Evolutionary conservation across 2,329 filamentous ascomycete genomes (phyloP), one percentile per base, ranked within the genome.

Genomic region (Aureobasidium sp.): DNA sequence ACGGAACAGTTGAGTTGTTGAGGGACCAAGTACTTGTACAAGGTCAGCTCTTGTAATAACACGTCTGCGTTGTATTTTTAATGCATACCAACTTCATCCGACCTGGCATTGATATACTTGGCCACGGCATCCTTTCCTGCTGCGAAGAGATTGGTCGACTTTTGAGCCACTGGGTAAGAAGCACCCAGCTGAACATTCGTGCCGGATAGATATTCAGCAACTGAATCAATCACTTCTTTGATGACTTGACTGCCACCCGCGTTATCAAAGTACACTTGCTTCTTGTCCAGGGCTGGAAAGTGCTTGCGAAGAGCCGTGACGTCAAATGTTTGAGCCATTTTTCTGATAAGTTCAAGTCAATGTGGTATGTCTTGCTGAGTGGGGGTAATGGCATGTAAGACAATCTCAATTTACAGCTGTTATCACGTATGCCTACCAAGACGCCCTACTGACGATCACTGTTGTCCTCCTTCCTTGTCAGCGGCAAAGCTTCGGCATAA

Each of bases 181-280:
- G 87, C 88, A 23, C 88, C 89, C 0, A 91, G 81, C 71, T 93
- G 89, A 46, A 91, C 88, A 66, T 92, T 91, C 65, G 80, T 87
- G 32, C 80, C 80, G 41, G 80, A 77, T 9, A 91, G 36, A 47
- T 52, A 74, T 80, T 74, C 71, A 88, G 46, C 29, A 4, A 48
- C 46, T 85, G 82, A 81, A 61, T 88, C 82, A 63, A 87, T 84
- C 17, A 90, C 89, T 17, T 80, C 77, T 29, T 82, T 83, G 3
- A 92, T 75, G 1, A 84, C 80, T 69, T 92, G 89, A 69, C 85
- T 89, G 41, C 89, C 89, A 20, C 89, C 89, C 12, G 88, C 89
- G 70, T 92, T 92, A 70, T 93, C 89, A 66, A 92, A 82, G 71
- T 83, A 91, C 55, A 91, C 79, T 69, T 91, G 87, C 51, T 85